phyloP scores from a whole-genome alignment of 164 flowering plant genomes.

The Magnolia changhungtana region DNA sequence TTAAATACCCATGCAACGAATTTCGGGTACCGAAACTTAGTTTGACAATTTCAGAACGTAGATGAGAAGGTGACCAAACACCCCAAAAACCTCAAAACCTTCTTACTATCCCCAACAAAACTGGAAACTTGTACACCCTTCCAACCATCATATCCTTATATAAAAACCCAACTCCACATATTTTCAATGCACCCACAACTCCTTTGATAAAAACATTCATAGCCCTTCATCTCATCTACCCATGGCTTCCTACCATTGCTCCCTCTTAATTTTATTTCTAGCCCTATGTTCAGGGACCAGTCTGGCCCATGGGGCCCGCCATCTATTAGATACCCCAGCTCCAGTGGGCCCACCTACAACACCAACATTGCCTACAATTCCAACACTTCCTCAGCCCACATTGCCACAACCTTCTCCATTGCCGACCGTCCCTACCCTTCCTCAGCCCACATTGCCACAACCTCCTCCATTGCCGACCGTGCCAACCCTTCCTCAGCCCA shows the following conservation, averaged over 20 bases:
- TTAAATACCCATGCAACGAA: too few species aligned
- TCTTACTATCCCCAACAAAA: too few species aligned
- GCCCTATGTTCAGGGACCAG: neutral
- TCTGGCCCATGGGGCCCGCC: constrained; percentile 3
- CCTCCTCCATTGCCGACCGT: neutral
- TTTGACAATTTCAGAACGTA: too few species aligned
- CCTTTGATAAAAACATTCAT: neutral
- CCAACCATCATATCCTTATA: neutral
- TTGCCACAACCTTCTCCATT: neutral
- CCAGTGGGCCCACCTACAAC: too few species aligned
- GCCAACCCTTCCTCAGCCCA: neutral
- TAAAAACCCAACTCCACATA: neutral
- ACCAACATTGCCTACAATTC: too few species aligned
- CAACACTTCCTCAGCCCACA: neutral
- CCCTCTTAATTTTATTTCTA: neutral
- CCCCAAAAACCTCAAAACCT: too few species aligned
- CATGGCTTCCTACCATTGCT: constrained; percentile 6
- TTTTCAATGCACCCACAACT: too few species aligned
- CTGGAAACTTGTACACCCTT: too few species aligned
- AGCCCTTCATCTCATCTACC: neutral
- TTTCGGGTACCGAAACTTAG: too few species aligned
- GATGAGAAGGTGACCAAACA: too few species aligned
- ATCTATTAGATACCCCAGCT: neutral
- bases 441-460: neutral
- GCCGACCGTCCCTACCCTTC: neutral